Evolutionary conservation across 2,329 filamentous ascomycete species (phyloP).

Genomic region (Trichoderma sp.): DNA sequence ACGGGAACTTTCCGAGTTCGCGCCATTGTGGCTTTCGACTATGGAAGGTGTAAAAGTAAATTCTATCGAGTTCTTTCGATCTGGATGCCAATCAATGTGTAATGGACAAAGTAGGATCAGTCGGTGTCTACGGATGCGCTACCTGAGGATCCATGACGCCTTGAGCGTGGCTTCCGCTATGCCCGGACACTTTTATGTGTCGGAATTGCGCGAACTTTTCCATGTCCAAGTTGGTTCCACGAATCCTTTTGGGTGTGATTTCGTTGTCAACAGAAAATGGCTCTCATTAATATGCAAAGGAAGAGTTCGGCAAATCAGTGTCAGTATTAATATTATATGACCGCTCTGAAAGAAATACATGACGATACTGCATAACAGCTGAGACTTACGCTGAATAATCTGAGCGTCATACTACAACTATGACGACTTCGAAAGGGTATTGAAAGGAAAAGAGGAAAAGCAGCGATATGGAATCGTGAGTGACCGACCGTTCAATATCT

Average conservation of each 20-base stretch:
- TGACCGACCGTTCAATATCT: background rate
- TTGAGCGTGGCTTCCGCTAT: background rate
- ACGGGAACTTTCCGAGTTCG: background rate
- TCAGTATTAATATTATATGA: background rate
- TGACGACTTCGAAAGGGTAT: background rate
- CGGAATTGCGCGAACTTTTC: background rate
- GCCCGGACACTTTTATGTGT: background rate
- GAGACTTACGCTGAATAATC: background rate
- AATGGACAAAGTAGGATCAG: background rate
- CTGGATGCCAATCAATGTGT: background rate
- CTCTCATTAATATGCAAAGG: background rate
- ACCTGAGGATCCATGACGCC: background rate
- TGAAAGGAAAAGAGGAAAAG: background rate
- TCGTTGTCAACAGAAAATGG: background rate
- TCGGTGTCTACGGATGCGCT: background rate
- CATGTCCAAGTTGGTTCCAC: background rate
- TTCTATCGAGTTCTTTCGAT: background rate
- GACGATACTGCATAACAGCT: background rate
- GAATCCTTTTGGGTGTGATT: background rate
- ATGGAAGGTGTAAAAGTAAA: background rate
- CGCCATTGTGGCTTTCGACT: background rate
- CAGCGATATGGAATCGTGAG: background rate
- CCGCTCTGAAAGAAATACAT: background rate
- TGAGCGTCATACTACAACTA: background rate
- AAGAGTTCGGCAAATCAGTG: background rate